These are phyloP conservation scores for Hortaea werneckii DNA, from an alignment of 2,329 filamentous ascomycete species.

Conservation along the genomic window DNA sequence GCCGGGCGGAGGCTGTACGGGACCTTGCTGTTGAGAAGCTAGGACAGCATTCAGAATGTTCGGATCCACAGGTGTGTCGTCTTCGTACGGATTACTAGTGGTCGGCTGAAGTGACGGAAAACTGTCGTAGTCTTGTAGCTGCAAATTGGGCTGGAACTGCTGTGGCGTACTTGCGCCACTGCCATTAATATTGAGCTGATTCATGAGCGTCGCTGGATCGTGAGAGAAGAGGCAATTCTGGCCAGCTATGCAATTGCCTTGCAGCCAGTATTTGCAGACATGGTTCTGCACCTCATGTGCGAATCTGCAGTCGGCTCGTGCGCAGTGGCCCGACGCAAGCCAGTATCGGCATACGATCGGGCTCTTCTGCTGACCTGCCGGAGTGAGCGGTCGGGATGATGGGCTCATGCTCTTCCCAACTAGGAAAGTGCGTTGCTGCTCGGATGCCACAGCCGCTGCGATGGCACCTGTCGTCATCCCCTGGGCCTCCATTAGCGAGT, in stretches of 20 bases:
- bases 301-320: slow-evolving; percentile 91
- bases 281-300: slow-evolving; percentile 94
- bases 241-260: slow-evolving; percentile 88
- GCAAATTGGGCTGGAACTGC: slow-evolving; percentile 56
- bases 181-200: slow-evolving; percentile 60
- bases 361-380: slow-evolving; percentile 65
- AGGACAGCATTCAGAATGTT: slow-evolving; percentile 35
- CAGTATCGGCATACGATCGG: slow-evolving; percentile 96
- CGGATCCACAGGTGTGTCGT: slow-evolving; percentile 25
- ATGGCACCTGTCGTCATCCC: slow-evolving; percentile 34
- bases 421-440: slow-evolving; percentile 55
- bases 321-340: slow-evolving; percentile 87
- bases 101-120: slow-evolving; percentile 63
- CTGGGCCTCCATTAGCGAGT: slow-evolving; percentile 72
- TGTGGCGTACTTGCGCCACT: slow-evolving; percentile 52
- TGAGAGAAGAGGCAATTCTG: slow-evolving; percentile 95
- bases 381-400: slow-evolving; percentile 62
- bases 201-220: slow-evolving; percentile 78
- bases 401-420: slow-evolving; percentile 85
- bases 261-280: slow-evolving; percentile 98
- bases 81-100: slow-evolving; percentile 34
- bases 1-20: slow-evolving; percentile 47
- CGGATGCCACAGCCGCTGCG: slow-evolving; percentile 23
- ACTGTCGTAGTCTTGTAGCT: slow-evolving; percentile 71
- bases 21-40: slow-evolving; percentile 31